Conservation (phyloP, 2,329 filamentous ascomycete species). For the Plectosphaerella plurivora region DNA sequence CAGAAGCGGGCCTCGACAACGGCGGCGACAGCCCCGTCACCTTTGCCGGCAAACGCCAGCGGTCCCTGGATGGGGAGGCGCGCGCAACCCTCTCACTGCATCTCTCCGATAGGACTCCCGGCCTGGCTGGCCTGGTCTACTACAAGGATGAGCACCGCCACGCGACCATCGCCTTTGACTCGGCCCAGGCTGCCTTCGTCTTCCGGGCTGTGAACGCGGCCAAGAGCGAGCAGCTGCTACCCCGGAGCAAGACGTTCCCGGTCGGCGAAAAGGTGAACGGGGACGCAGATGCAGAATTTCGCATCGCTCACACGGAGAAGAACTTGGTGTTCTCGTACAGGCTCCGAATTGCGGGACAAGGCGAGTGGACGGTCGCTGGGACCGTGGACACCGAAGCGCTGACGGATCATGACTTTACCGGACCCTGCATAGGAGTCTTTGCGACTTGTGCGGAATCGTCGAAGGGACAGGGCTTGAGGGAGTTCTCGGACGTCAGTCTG, state of each 20-base stretch:
- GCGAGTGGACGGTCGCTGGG: not conserved
- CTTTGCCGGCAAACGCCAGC: not conserved
- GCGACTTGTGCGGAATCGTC: not conserved
- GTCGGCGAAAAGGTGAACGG: not conserved
- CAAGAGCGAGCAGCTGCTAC: not conserved
- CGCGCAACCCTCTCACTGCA: not conserved
- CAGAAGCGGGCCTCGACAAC: not conserved
- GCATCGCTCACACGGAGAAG: not conserved
- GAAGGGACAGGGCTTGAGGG: too few species aligned
- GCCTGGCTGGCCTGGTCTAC: slow-evolving; percentile 11
- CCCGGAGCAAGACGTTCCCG: not conserved
- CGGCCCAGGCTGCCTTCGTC: slow-evolving; percentile 1
- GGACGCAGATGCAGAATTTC: not conserved
- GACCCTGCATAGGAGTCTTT: not conserved
- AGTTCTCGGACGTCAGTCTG: too few species aligned
- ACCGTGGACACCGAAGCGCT: not conserved
- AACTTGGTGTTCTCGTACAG: not conserved
- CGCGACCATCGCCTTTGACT: slow-evolving; percentile 6
- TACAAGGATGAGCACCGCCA: slow-evolving; percentile 18
- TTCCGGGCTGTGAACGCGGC: slow-evolving; percentile 10
- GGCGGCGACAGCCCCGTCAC: not conserved
- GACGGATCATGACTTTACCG: not conserved
- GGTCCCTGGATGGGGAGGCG: not conserved
- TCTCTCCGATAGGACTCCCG: not conserved
- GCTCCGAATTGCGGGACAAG: not conserved